These are phyloP conservation scores for Phylloboletellus chloephorus DNA, from an alignment of 1,284 basidiomycete species.

Conservation along the genomic window DNA sequence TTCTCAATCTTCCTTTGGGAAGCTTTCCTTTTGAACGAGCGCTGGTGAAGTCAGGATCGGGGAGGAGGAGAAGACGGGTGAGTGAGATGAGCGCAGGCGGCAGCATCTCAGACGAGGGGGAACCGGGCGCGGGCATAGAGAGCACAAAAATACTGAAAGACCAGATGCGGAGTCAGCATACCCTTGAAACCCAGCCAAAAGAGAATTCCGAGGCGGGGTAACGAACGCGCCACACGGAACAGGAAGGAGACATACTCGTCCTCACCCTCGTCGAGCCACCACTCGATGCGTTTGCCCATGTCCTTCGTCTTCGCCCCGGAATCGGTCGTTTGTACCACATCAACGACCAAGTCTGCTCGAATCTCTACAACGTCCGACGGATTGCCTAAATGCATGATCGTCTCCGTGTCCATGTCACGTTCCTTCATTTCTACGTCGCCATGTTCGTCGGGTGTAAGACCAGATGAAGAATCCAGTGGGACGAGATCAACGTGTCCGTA, in stretches of 20 bases:
- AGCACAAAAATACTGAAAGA: conserved; percentile 20
- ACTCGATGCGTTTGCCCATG: conserved; percentile 65
- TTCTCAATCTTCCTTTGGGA: conserved; percentile 59
- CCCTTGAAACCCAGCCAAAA: neutral
- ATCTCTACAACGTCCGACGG: conserved; percentile 87
- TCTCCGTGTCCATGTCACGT: neutral
- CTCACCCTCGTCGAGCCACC: conserved; percentile 85
- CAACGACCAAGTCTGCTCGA: conserved; percentile 71
- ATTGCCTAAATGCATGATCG: conserved; percentile 45
- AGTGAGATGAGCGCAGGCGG: conserved; percentile 66
- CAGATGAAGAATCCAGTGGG: conserved; percentile 36
- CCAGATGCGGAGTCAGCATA: conserved; percentile 7
- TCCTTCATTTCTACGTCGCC: conserved; percentile 18
- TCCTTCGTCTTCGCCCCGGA: conserved; percentile 16
- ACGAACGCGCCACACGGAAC: neutral
- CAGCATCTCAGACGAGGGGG: conserved; percentile 42
- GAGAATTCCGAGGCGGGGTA: neutral
- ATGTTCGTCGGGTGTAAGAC: conserved; percentile 34
- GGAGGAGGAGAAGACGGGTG: conserved; percentile 60
- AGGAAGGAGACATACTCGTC: conserved; percentile 68
- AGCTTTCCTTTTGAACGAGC: conserved; percentile 65
- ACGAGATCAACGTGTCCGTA: conserved; percentile 92
- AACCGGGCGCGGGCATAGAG: conserved; percentile 4
- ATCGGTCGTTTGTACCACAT: conserved; percentile 34
- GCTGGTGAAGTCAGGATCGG: conserved; percentile 60